Evolutionary conservation across 306 rosid species (phyloP).

Genomic region (Trifolium repens): DNA sequence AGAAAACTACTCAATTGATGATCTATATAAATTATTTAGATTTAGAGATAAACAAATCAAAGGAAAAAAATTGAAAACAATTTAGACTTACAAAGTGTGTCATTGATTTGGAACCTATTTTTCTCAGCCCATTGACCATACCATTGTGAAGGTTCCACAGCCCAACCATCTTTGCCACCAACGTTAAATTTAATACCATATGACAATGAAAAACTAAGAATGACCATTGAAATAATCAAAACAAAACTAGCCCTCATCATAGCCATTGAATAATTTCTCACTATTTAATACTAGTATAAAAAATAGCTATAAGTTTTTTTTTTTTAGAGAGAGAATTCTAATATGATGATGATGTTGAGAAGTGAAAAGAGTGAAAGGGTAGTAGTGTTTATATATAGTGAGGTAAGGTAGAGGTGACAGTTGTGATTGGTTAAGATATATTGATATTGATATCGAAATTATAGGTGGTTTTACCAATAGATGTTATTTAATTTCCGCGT

Average conservation of each 20-base stretch:
- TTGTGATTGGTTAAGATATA: too few relatives aligned
- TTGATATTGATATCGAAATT: too few relatives aligned
- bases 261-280: neutral
- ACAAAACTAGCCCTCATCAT: neutral
- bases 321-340: neutral
- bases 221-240: constrained; percentile 4
- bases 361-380: neutral
- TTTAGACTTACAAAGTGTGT: constrained; percentile 58
- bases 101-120: constrained; percentile 73
- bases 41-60: neutral
- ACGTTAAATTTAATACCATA: constrained; percentile 50
- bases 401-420: neutral
- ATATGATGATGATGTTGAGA: neutral
- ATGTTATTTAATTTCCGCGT: too few relatives aligned
- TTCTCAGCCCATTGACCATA: constrained; percentile 67
- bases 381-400: neutral
- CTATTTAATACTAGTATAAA: neutral
- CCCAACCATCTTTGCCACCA: constrained; percentile 81
- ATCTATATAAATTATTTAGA: neutral
- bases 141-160: constrained; percentile 52
- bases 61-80: neutral
- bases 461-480: too few relatives aligned
- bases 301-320: too few relatives aligned
- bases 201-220: constrained; percentile 32
- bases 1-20: neutral